Base-by-base conservation (phyloP, 1,284 basidiomycete species). In the Coniferiporia weirii region DNA sequence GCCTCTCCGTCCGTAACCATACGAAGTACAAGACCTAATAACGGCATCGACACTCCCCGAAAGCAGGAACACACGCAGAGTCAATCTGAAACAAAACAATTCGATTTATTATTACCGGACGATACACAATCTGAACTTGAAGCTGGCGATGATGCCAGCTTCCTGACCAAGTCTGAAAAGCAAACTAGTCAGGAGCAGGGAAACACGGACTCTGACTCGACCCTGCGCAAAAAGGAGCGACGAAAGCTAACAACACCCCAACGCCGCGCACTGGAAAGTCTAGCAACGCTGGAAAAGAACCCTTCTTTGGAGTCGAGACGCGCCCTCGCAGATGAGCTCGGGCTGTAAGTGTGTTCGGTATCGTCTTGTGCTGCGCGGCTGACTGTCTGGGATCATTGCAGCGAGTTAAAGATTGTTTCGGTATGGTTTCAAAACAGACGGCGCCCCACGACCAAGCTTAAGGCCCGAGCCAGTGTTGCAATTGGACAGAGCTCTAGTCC, bases 351-450 rank as follows among this genome's bases (percentile, higher is more conserved):
- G 15, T n/a, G 9, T 17, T 17, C n/a, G 8, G 43, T 43, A 5
- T 19, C 17, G 3, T 32, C 15, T 32, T 6, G 13, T 56, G 19
- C 9, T 4, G 34, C 10, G 20, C 32, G 46, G 55, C 43, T 51
- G 4, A 44, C 35, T 8, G 6, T 10, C 17, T 15, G 38, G 15
- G 12, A 40, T 27, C n/a, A 32, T 38, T 54, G 19, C 40, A 62
- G 61, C 19, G 53, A 59, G 27, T 47, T 62, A 17, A 56, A 56
- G 40, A 53, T 62, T 19, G 54, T 62, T 10, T 59, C 57, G 17
- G 54, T 59, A 4, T 62, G 61, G 61, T 62, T 62, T 47, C 61
- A 62, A 34, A 62, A 62, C 43, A 62, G 48, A 49, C 46, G 61
- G 32, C 53, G 57, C 7, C 52, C 61, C 3, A 34, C 53, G 17